These are phyloP conservation scores for Podospora sp. DNA, from an alignment of 495 filamentous ascomycete species.

Conservation along the genomic window DNA sequence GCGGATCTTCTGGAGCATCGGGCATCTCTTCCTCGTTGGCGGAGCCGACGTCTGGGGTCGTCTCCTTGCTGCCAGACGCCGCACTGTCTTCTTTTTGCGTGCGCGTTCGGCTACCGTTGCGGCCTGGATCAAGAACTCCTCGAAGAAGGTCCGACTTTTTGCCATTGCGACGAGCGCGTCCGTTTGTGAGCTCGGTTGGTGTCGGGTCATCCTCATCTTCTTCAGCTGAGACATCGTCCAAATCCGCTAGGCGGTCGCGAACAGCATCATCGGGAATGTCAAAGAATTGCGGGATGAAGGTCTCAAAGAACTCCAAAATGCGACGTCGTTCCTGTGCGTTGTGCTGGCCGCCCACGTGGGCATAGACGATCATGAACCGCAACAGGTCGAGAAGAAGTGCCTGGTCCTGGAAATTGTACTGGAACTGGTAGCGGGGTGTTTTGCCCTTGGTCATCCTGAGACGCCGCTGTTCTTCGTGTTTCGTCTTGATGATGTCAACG, in stretches of 20 bases:
- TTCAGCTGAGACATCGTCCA: slow-evolving; percentile 61
- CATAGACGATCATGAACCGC: slow-evolving; percentile 75
- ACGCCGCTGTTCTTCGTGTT: slow-evolving; percentile 80
- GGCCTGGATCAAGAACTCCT: slow-evolving; percentile 77
- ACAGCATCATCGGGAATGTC: slow-evolving; percentile 76
- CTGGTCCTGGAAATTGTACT: slow-evolving; percentile 71
- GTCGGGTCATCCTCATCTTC: slow-evolving; percentile 71
- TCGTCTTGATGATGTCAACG: slow-evolving; percentile 80
- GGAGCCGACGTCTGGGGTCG: slow-evolving; percentile 79
- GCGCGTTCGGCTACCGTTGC: slow-evolving; percentile 62
- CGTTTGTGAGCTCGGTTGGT: slow-evolving; percentile 56
- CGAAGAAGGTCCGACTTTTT: slow-evolving; percentile 82
- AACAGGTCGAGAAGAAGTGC: slow-evolving; percentile 81
- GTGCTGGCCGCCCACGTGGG: slow-evolving; percentile 66
- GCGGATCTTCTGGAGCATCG: slow-evolving; percentile 51
- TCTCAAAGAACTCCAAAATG: slow-evolving; percentile 80
- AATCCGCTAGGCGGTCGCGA: slow-evolving; percentile 72
- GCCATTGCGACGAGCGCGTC: slow-evolving; percentile 66
- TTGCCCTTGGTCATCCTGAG: slow-evolving; percentile 61
- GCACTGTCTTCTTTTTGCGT: slow-evolving; percentile 74
- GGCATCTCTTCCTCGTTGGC: slow-evolving; percentile 67
- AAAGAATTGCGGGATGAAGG: slow-evolving; percentile 88
- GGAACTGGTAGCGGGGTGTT: slow-evolving; percentile 69
- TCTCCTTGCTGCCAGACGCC: slow-evolving; percentile 75
- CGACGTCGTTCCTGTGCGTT: slow-evolving; percentile 73